Percentiles rank a stretch among this genome's conserved stretches.
These are phyloP conservation scores for Venturia aucupariae DNA, from an alignment of 2,329 filamentous ascomycete species.

Conservation along the genomic window DNA sequence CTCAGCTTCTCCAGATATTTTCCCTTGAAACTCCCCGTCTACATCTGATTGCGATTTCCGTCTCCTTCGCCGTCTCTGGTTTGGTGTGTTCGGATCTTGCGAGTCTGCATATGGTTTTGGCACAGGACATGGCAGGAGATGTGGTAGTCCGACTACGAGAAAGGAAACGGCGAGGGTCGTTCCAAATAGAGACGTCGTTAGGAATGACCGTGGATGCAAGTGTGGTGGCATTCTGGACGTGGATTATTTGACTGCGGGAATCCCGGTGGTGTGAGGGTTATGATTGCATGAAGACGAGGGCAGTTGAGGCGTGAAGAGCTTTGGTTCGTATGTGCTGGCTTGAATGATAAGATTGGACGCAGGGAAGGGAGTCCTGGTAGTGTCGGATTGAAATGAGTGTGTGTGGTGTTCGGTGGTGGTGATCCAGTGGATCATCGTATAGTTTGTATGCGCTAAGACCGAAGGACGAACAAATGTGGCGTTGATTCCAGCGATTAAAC, in stretches of 20 bases:
- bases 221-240: conserved; percentile 42
- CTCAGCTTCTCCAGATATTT: conserved; percentile 15
- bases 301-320: background rate
- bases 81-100: conserved; percentile 29
- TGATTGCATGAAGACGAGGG: background rate
- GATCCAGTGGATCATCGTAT: background rate
- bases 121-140: conserved; percentile 83
- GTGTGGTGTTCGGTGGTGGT: background rate
- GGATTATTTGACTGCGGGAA: background rate
- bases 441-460: conserved; percentile 1
- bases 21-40: conserved; percentile 3
- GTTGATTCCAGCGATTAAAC: background rate
- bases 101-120: conserved; percentile 61
- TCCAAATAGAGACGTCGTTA: conserved; percentile 89
- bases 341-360: background rate
- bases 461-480: background rate
- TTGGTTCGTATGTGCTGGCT: background rate
- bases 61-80: conserved; percentile 28
- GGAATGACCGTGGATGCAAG: conserved; percentile 85
- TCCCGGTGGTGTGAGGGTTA: conserved; percentile 14
- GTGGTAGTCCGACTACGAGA: conserved; percentile 82
- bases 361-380: background rate
- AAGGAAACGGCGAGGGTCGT: conserved; percentile 86
- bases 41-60: conserved; percentile 31
- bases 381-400: background rate